These are phyloP conservation scores for Cryptosporidium andersoni DNA, from an alignment of 169 alveolate species.

Conservation along the genomic window DNA sequence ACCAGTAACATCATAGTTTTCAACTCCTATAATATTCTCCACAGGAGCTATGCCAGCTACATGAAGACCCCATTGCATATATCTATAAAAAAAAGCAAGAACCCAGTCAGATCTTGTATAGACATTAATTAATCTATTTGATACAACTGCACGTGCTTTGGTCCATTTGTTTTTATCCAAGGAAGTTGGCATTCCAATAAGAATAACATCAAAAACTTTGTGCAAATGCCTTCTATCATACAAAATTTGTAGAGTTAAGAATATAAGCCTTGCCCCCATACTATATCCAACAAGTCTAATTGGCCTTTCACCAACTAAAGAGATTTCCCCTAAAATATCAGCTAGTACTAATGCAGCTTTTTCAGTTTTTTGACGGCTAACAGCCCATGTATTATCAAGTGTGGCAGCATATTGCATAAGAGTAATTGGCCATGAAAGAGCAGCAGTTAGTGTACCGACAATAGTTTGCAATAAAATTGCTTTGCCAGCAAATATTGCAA, in stretches of 20 bases:
- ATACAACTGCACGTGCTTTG: slow-evolving; percentile 86
- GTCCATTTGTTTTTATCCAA: slow-evolving; percentile 83
- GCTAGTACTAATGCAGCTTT: slow-evolving; percentile 89
- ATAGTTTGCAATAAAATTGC: slow-evolving; percentile 60
- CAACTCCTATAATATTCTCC: slow-evolving; percentile 75
- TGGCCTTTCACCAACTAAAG: slow-evolving; percentile 88
- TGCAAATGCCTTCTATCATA: slow-evolving; percentile 76
- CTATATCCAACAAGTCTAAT: slow-evolving; percentile 89
- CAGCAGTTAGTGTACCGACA: slow-evolving; percentile 57
- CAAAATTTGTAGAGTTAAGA: slow-evolving; percentile 84
- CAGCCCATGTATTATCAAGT: slow-evolving; percentile 88
- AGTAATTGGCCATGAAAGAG: slow-evolving; percentile 87
- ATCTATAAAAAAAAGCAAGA: slow-evolving; percentile 89
- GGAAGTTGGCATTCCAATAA: slow-evolving; percentile 89
- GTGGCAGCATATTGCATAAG: slow-evolving; percentile 85
- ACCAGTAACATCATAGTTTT: slow-evolving; percentile 84
- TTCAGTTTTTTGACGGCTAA: slow-evolving; percentile 85
- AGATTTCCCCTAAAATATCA: slow-evolving; percentile 77
- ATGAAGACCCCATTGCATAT: slow-evolving; percentile 86
- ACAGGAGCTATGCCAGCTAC: slow-evolving; percentile 85
- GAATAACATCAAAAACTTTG: slow-evolving; percentile 84
- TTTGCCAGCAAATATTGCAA: slow-evolving; percentile 70
- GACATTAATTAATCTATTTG: slow-evolving; percentile 88
- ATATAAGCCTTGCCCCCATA: slow-evolving; percentile 90
- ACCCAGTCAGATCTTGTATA: slow-evolving; percentile 89